These are phyloP conservation scores for Clitopilus passeckerianus DNA, from an alignment of 768 basidiomycete species.

Conservation along the genomic window DNA sequence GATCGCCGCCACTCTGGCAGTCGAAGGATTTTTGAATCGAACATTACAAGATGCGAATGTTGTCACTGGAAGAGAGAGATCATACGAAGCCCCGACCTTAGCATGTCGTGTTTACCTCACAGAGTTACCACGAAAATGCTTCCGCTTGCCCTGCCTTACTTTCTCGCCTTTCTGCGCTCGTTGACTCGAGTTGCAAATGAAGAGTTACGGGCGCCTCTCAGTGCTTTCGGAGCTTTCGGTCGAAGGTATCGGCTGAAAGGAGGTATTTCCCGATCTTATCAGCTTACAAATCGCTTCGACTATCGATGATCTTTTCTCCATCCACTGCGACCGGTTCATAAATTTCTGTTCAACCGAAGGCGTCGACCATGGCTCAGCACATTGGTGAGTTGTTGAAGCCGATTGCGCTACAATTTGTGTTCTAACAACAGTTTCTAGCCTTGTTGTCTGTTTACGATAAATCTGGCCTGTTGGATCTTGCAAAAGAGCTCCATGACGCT, in stretches of 20 bases:
- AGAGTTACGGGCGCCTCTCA: too few relatives aligned
- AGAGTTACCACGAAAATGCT: too few relatives aligned
- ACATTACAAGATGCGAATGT: too few relatives aligned
- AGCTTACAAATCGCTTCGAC: not conserved
- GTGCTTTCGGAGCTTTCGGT: too few relatives aligned
- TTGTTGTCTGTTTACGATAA: conserved; percentile 97
- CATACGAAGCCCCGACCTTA: too few relatives aligned
- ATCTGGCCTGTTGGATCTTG: conserved; percentile 81
- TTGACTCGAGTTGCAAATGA: too few relatives aligned
- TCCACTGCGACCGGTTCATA: not conserved
- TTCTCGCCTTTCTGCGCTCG: too few relatives aligned
- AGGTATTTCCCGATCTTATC: not conserved
- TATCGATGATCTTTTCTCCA: conserved; percentile 1
- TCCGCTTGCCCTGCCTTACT: too few relatives aligned
- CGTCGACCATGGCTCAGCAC: not conserved
- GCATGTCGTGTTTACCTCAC: too few relatives aligned
- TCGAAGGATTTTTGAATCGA: too few relatives aligned
- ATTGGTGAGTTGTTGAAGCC: not conserved
- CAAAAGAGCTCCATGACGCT: conserved; percentile 71
- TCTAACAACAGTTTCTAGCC: conserved; percentile 40
- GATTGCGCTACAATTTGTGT: not conserved
- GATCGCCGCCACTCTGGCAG: too few relatives aligned
- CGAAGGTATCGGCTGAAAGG: not conserved
- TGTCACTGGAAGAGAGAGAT: too few relatives aligned
- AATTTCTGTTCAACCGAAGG: not conserved